phyloP scores from a whole-genome alignment of 441 rosid genomes.

The Erodium trifolium region DNA sequence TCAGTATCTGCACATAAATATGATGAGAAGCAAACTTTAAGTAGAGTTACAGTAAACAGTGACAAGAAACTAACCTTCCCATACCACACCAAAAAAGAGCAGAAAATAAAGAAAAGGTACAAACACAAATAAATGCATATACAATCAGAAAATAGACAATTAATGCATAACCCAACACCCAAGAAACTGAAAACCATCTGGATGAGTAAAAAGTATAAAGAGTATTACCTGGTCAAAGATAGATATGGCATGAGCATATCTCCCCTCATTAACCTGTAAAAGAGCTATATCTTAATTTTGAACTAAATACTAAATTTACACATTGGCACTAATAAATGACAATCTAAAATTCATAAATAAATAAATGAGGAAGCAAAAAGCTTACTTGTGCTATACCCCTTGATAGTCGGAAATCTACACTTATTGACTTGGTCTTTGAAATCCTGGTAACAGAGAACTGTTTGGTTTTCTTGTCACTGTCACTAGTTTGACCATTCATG shows the following conservation, averaged over 20 bases:
- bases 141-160: neutral
- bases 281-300: slow-evolving; percentile 16
- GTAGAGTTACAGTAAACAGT: neutral
- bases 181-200: slow-evolving; percentile 14
- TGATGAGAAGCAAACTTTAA: slow-evolving; percentile 12
- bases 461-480: slow-evolving; percentile 45
- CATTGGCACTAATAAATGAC: slow-evolving; percentile 7
- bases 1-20: slow-evolving; percentile 49
- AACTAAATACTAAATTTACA: slow-evolving; percentile 17
- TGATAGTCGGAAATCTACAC: slow-evolving; percentile 87
- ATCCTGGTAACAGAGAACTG: slow-evolving; percentile 56
- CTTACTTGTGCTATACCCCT: slow-evolving; percentile 95
- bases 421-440: slow-evolving; percentile 71
- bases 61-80: slow-evolving; percentile 10
- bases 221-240: slow-evolving; percentile 80
- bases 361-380: slow-evolving; percentile 9
- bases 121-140: neutral
- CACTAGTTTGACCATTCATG: slow-evolving; percentile 31
- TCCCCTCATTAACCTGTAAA: slow-evolving; percentile 94
- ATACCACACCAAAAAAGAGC: slow-evolving; percentile 15
- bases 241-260: slow-evolving; percentile 69
- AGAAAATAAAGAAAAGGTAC: slow-evolving; percentile 5
- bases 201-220: slow-evolving; percentile 14
- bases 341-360: slow-evolving; percentile 13
- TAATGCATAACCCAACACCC: neutral